Evolutionary conservation across 2,329 filamentous ascomycete species (phyloP), one percentile per base, ranked within the genome.

Genomic region (Sporothrix sp.): DNA sequence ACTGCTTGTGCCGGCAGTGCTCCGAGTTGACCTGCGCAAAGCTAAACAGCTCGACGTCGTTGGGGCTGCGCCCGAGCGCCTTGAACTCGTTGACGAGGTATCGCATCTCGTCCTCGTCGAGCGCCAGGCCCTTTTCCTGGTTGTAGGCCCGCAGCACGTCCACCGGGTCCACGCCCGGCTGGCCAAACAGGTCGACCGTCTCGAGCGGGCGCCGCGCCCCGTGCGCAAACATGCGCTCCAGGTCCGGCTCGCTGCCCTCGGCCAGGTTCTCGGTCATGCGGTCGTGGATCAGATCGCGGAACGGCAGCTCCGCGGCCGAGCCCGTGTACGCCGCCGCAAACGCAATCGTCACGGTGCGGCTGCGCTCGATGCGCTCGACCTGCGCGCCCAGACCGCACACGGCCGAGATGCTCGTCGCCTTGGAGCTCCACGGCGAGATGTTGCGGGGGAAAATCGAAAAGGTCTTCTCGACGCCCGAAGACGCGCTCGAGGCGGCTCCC

Each of bases 1-100:
- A 98, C 60, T 94, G 86, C 73, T 96, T 95, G 65, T 78, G 75
- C 21, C 75, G 73, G 58, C 75, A 95, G 68, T 97, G 91, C 74
- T 98, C 93, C 3, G 91, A 97, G 72, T 97, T 97, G 65, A 98
- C 91, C 69, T 98, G 93, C 14, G 91, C 91, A 66, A 97, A 98
- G 93, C 97, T 97, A 75, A 97, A 97, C 20, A 97, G 76, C 70
- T 98, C 93, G 39, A 97, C 87, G 65, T 97, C 93, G 54, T 89
- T 84, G 1, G 87, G 87, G 44, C 78, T 71, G 33, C 82, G 72
- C 55, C 80, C 78, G 16, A 81, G 76, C 33, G 80, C 72, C 6
- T 79, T 80, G 67, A 88, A 93, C 37, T 84, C 83, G 58, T 89
- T 82, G n/a, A 95, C 87, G 35, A 98, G 75, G 63, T 98, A 97